Conservation (phyloP, 2,329 filamentous ascomycete genomes). For the Raffaelea ambrosiae region DNA sequence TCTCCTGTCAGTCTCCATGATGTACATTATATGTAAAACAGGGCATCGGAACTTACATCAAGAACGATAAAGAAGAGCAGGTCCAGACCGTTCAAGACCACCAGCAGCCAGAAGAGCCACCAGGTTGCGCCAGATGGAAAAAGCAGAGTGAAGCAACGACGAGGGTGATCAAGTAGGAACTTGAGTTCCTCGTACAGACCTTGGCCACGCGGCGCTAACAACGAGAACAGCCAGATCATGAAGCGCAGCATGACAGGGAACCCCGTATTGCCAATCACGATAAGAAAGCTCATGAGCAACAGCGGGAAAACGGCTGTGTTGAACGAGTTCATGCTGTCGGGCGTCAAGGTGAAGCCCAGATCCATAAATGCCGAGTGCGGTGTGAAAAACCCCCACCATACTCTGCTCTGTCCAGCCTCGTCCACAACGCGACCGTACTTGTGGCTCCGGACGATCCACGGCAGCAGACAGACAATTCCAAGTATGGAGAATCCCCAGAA, state of each 20-base stretch:
- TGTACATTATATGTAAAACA: not conserved
- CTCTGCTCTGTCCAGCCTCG: constrained; percentile 49
- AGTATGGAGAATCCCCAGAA: constrained; percentile 77
- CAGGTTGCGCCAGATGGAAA: constrained; percentile 88
- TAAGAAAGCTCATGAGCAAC: constrained; percentile 72
- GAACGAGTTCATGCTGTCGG: constrained; percentile 91
- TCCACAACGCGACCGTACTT: constrained; percentile 60
- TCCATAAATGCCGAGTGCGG: constrained; percentile 87
- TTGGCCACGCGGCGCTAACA: constrained; percentile 53
- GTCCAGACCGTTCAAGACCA: constrained; percentile 76
- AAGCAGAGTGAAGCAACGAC: constrained; percentile 89
- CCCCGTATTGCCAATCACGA: constrained; percentile 90
- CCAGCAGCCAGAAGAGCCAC: constrained; percentile 87
- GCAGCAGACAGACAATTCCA: constrained; percentile 62
- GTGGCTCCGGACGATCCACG: constrained; percentile 64
- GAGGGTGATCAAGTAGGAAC: constrained; percentile 88
- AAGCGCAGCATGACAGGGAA: constrained; percentile 93
- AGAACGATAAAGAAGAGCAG: constrained; percentile 86
- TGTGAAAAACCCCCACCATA: constrained; percentile 93
- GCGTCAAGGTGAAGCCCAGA: constrained; percentile 84
- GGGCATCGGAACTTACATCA: constrained; percentile 53
- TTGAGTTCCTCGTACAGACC: constrained; percentile 81
- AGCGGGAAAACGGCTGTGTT: constrained; percentile 67
- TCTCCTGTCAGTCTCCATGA: constrained; percentile 10
- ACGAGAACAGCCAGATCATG: constrained; percentile 75